phyloP scores from a whole-genome alignment of 2,329 filamentous ascomycete genomes.

The Pestalotiopsis fici region DNA sequence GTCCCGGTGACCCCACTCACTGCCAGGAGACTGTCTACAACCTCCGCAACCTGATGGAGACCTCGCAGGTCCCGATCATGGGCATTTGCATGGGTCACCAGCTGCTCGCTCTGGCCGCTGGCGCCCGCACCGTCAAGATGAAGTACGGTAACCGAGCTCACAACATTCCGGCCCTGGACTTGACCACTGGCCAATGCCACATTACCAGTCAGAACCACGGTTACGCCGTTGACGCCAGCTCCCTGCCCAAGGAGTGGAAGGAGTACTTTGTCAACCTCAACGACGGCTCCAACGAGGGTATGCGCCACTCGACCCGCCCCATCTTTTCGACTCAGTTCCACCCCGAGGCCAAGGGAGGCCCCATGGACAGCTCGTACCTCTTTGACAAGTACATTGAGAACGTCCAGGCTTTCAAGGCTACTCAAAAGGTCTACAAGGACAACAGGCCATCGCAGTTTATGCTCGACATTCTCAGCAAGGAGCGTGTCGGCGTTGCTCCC shows the following conservation, averaged over 20 bases:
- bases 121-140: conserved; percentile 91
- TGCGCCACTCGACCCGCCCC: conserved; percentile 93
- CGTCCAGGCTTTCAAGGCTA: conserved; percentile 85
- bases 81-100: conserved; percentile 98
- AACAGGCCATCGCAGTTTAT: conserved; percentile 86
- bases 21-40: conserved; percentile 94
- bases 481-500: conserved; percentile 87
- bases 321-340: conserved; percentile 99
- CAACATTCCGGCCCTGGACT: conserved; percentile 94
- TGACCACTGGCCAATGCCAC: conserved; percentile 96
- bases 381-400: conserved; percentile 96
- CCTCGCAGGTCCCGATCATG: conserved; percentile 89
- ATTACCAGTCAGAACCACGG: conserved; percentile 99
- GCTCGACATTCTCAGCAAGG: conserved; percentile 88
- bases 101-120: conserved; percentile 85
- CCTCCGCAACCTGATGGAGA: conserved; percentile 86
- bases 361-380: conserved; percentile 91
- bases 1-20: conserved; percentile 96
- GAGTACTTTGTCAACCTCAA: conserved; percentile 99
- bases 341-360: conserved; percentile 95
- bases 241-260: conserved; percentile 84
- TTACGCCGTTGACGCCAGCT: conserved; percentile 87
- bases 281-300: conserved; percentile 93
- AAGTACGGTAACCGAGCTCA: conserved; percentile 99
- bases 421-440: conserved; percentile 77